Evolutionary conservation across 306 rosid species (phyloP).

Genomic region (Fagus sylvatica): DNA sequence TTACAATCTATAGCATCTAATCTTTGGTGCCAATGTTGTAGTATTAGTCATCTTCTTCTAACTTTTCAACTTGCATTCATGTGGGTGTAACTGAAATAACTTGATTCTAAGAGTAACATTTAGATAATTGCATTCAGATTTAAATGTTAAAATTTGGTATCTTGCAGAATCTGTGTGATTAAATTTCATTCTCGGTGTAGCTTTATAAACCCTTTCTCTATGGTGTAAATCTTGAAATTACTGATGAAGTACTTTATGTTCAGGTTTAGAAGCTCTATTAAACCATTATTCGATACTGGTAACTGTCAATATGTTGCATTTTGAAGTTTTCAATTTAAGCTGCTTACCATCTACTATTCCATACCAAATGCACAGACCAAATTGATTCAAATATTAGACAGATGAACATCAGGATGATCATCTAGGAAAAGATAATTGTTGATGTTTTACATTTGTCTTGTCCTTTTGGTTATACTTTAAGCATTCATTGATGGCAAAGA

Average conservation of each 20-base stretch:
- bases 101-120: background rate
- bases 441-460: background rate
- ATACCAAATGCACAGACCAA: background rate
- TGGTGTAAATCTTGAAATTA: background rate
- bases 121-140: background rate
- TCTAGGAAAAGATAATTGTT: background rate
- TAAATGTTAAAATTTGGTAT: background rate
- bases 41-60: background rate
- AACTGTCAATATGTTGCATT: background rate
- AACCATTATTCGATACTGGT: background rate
- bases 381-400: background rate
- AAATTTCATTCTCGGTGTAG: background rate
- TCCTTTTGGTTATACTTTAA: background rate
- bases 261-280: background rate
- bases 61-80: background rate
- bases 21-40: background rate
- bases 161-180: background rate
- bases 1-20: slow-evolving; percentile 16
- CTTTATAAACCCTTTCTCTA: background rate
- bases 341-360: background rate
- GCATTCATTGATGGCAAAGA: slow-evolving; percentile 10
- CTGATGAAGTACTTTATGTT: background rate
- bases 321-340: background rate
- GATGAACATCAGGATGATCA: background rate
- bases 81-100: background rate